These are phyloP conservation scores for Phytophthora sp. DNA, from an alignment of 352 stramenopile species.

Conservation along the genomic window DNA sequence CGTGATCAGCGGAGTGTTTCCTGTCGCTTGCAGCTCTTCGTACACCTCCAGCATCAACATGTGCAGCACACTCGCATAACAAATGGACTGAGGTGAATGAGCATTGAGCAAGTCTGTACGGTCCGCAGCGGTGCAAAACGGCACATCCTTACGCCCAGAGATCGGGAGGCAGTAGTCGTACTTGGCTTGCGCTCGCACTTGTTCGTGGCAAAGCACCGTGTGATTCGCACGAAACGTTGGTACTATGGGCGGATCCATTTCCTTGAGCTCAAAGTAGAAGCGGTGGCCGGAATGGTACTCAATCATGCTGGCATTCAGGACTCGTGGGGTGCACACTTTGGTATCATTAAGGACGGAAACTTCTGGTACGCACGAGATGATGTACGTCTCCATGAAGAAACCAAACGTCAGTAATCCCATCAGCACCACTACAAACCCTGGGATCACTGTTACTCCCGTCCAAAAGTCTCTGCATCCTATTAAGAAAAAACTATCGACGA, in stretches of 20 bases:
- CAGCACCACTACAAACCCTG: slow-evolving; percentile 13
- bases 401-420: slow-evolving; percentile 13
- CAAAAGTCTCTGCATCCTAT: slow-evolving; percentile 8
- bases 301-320: slow-evolving; percentile 2
- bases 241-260: not conserved
- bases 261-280: slow-evolving; percentile 20
- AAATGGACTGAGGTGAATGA: slow-evolving; percentile 35
- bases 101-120: slow-evolving; percentile 47
- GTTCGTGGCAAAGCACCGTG: slow-evolving; percentile 21
- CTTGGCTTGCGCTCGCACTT: not conserved
- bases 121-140: slow-evolving; percentile 48
- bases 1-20: slow-evolving; percentile 37
- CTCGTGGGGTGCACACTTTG: slow-evolving; percentile 2
- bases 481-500: not conserved
- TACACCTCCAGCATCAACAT: slow-evolving; percentile 64
- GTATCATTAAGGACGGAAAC: not conserved
- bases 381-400: slow-evolving; percentile 8
- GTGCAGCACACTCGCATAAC: slow-evolving; percentile 60
- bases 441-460: slow-evolving; percentile 10
- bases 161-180: slow-evolving; percentile 55
- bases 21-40: slow-evolving; percentile 38
- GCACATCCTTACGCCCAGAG: slow-evolving; percentile 44
- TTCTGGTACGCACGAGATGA: slow-evolving; percentile 5
- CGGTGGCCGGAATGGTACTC: slow-evolving; percentile 18
- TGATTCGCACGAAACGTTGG: slow-evolving; percentile 34